These are phyloP conservation scores for Galium porrigens DNA, from an alignment of 305 asterid genomes.

Conservation along the genomic window DNA sequence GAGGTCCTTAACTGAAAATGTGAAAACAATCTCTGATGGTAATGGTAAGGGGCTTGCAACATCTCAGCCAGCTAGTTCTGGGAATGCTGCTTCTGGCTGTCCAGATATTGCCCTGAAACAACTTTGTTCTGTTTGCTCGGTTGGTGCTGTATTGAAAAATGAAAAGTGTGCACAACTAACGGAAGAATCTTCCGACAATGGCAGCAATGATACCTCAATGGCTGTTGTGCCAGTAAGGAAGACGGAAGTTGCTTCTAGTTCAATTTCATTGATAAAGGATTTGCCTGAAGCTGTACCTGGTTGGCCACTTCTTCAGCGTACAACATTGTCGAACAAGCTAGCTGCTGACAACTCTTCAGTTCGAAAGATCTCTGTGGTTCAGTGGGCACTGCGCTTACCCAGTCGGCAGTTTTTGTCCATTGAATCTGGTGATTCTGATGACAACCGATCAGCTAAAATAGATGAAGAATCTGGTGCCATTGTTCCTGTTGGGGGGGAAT, in stretches of 20 bases:
- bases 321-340: constrained; percentile 26
- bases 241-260: constrained; percentile 20
- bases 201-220: constrained; percentile 13
- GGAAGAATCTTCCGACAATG: constrained; percentile 15
- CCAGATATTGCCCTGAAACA: constrained; percentile 9
- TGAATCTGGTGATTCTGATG: constrained; percentile 23
- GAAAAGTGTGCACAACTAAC: constrained; percentile 12
- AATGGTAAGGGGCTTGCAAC: constrained; percentile 24
- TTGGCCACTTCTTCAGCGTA: constrained; percentile 79
- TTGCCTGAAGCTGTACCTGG: constrained; percentile 61
- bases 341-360: constrained; percentile 22
- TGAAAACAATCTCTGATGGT: constrained; percentile 31
- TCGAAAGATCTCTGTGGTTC: constrained; percentile 62
- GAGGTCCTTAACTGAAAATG: constrained; percentile 52
- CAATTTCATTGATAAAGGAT: constrained; percentile 19
- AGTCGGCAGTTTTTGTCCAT: constrained; percentile 39
- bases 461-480: constrained; percentile 60
- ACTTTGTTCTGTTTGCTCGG: constrained; percentile 17
- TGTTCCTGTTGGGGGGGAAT: constrained; percentile 34
- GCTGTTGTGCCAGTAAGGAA: constrained; percentile 17
- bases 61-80: constrained; percentile 28
- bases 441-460: constrained; percentile 23
- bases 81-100: constrained; percentile 1
- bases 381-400: constrained; percentile 78
- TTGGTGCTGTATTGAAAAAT: neutral